Evolutionary conservation across 2,329 filamentous ascomycete species (phyloP), one percentile per base, ranked within the genome.

Genomic region (Neofusicoccum sp.): DNA sequence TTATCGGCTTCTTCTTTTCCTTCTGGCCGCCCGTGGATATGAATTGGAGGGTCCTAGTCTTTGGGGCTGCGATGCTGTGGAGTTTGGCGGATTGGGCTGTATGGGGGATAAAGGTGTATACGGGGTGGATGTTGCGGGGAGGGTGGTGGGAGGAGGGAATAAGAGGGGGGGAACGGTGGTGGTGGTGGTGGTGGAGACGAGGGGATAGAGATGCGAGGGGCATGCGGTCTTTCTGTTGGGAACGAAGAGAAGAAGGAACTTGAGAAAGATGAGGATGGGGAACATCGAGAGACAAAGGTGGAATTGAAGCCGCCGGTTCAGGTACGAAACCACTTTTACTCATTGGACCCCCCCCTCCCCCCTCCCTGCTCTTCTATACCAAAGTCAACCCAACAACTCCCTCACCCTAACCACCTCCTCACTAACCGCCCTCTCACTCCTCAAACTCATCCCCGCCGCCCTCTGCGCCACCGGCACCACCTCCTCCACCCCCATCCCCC

Each of bases 401-500:
- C 29, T 61, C 12, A 61, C 43, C 22, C 6, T 33, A 4, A 29
- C 56, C 31, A 61, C 56, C 34, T 61, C 44, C 44, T 61, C 56
- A 22, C 56, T 61, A 33, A 61, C 56, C 44, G 56, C 56, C 56
- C 44, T 49, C 56, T 61, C 56, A 22, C 90, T 92, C 75, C 85
- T 89, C 70, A 99, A 78, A 12, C 92, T 95, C 78, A 92, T 77
- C 0, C 91, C 85, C 3, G 93, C 93, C 2, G 90, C 94, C 71
- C 83, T 84, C 78, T 98, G 95, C 34, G 93, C 94, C 39, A 95
- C 77, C 63, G 87, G 82, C n/a, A 99, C 81, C 61, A 95, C 75
- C 50, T 89, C 83, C 65, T 87, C 84, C 12, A 87, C 73, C 22
- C 69, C 71, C 63, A 71, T 87, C 77, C 64, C 85, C 73, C 65